Percentiles rank a stretch among this genome's conserved stretches.
phyloP scores from a whole-genome alignment of 805 yeast genomes.

The Saccharomycopsis microspora region DNA sequence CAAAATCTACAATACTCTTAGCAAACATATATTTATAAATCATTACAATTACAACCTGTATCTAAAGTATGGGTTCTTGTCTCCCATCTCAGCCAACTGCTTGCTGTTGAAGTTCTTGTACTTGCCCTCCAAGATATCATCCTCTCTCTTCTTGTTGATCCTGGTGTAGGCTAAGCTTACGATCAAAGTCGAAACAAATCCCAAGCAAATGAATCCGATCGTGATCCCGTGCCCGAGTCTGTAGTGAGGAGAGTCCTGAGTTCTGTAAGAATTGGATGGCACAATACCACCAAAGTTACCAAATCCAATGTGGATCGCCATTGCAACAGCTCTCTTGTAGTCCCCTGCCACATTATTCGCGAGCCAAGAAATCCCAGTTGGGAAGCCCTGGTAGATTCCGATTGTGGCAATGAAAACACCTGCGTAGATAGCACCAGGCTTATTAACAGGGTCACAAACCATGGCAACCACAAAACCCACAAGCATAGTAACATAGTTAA shows the following conservation, averaged over 20 bases:
- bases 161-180: slow-evolving; percentile 20
- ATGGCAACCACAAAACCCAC: slow-evolving; percentile 25
- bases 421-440: slow-evolving; percentile 23
- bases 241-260: slow-evolving; percentile 21
- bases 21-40: not conserved
- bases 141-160: slow-evolving; percentile 20
- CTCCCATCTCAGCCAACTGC: slow-evolving; percentile 29
- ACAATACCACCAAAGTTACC: slow-evolving; percentile 30
- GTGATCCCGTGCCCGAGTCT: slow-evolving; percentile 25
- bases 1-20: too few relatives aligned
- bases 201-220: slow-evolving; percentile 25
- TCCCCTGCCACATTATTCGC: slow-evolving; percentile 27
- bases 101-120: slow-evolving; percentile 21
- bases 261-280: slow-evolving; percentile 24
- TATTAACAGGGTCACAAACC: slow-evolving; percentile 19
- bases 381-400: slow-evolving; percentile 24
- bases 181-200: slow-evolving; percentile 19
- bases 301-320: slow-evolving; percentile 29
- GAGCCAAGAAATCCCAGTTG: slow-evolving; percentile 26
- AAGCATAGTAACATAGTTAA: slow-evolving; percentile 21
- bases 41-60: slow-evolving; percentile 19
- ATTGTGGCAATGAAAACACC: slow-evolving; percentile 24
- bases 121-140: slow-evolving; percentile 23
- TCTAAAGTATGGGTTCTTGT: slow-evolving; percentile 29
- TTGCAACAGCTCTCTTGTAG: slow-evolving; percentile 28